Base-by-base conservation (phyloP, 495 filamentous ascomycete species). In the Penicillium pancosmium region DNA sequence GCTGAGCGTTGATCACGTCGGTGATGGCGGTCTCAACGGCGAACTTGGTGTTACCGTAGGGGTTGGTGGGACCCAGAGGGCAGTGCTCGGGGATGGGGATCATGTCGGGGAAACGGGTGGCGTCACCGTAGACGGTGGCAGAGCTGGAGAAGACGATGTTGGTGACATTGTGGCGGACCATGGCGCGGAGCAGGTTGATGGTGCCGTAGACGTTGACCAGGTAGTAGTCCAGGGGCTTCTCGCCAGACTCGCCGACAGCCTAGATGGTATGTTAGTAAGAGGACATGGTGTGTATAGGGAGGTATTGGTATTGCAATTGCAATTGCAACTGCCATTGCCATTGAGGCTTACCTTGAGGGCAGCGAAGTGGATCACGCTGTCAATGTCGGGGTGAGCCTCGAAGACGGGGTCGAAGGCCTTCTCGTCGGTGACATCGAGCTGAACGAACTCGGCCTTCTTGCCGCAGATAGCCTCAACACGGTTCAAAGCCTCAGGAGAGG, bases 71-170 rank as follows among this genome's bases (percentile, higher is more conserved):
- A 44, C 91, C 92, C 62, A 97, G 89, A 44, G 94, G 94, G 83
- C 94, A 98, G 68, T 90, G 78, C 79, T 98, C 94, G 35, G 95
- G 94, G 69, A 98, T 98, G 63, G 94, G 94, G 65, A 98, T 98
- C 95, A 98, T 98, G 80, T 95, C 88, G 64, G 88, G 86, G 76
- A 97, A 89, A 73, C 91, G 91, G 50, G 95, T 98, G 50, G 95
- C 94, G 77, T 98, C 94, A 59, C 94, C 94, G 71, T 98, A 98
- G 71, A 98, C 94, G 63, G 94, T 97, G 33, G 92, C 92, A 8
- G 92, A 96, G 68, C 85, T 97, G 52, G 93, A 97, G 80, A 98
- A 98, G 73, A 98, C 94, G 64, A 98, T 95, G 80, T 96, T 97
- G 79, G 84, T 82, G 59, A 97, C 92, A 80, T 93, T 87, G 78